Percentiles rank a stretch among this genome's conserved stretches.
Conservation (phyloP, 257 asterid genomes). For the Petunia secreta region DNA sequence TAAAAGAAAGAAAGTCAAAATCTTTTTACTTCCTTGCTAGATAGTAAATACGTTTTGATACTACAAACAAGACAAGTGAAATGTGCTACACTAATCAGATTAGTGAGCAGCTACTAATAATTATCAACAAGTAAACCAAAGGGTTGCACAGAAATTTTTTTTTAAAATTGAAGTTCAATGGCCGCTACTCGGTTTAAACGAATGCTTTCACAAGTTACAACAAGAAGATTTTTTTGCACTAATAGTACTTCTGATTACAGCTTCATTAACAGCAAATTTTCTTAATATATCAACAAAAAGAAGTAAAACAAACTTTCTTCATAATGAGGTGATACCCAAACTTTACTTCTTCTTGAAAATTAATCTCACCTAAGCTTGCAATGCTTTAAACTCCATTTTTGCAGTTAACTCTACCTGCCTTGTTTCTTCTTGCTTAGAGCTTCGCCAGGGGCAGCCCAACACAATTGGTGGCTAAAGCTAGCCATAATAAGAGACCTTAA, state of each 20-base stretch:
- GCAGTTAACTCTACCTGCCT: constrained; percentile 60
- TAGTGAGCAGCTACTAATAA: background rate
- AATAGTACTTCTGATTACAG: background rate
- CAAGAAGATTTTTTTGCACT: background rate
- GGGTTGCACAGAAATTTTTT: too few species aligned
- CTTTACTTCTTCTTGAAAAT: background rate
- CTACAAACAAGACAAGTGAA: background rate
- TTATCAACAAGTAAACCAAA: too few species aligned
- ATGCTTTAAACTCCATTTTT: constrained; percentile 71
- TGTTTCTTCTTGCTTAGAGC: constrained; percentile 67
- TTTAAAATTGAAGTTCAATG: too few species aligned
- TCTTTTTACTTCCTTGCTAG: background rate
- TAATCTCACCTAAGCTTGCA: constrained; percentile 79
- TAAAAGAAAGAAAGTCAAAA: constrained; percentile 34
- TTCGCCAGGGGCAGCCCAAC: too few species aligned
- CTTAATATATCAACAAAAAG: too few species aligned
- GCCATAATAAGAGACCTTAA: too few species aligned
- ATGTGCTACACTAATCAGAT: background rate
- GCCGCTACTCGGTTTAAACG: too few species aligned
- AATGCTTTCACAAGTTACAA: background rate
- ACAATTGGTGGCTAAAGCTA: too few species aligned
- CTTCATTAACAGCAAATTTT: background rate
- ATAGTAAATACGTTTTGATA: background rate
- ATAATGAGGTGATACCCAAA: background rate
- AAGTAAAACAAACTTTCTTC: background rate